Evolutionary conservation across 2,329 filamentous ascomycete species (phyloP), one percentile per base, ranked within the genome.

Genomic region (Pseudocercospora fijiensis): DNA sequence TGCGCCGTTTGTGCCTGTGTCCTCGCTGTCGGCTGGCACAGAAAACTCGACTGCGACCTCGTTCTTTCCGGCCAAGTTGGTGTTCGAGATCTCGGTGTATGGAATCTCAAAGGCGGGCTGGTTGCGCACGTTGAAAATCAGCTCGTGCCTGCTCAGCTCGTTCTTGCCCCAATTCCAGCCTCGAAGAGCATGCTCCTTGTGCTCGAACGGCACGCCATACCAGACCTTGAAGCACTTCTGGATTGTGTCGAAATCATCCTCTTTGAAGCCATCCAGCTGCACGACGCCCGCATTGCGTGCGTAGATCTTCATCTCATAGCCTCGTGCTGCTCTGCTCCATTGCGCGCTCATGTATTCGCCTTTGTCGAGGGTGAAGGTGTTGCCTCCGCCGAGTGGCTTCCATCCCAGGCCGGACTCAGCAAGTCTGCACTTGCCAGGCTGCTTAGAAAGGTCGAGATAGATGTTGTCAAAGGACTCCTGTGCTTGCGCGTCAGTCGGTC

Each of bases 91-190:
- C 78, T 99, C 95, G 53, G 92, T 91, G 81, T 98, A 99, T 11
- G 96, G 93, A 4, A 99, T 88, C 78, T 98, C 95, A 77, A 99
- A 99, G 4, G 94, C 91, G 2, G 95, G 95, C 72, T 92, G 88
- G 78, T 97, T 99, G 76, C 96, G 92, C 41, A 99, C 95, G 77
- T 93, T 98, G 83, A 99, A 99, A 28, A 91, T 86, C 61, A 99
- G 86, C 81, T 99, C 95, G 60, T 92, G 90, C 79, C 98, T 96
- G 66, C 90, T 89, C 76, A 99, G 96, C 74, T 99, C 95, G 68
- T 92, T 91, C 80, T 98, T 99, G 73, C 95, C 95, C 96, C 95
- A 99, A 78, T 99, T 99, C 95, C 95, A 99, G 62, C 95, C 95
- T 71, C 95, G 88, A 64, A 99, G 82, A 24, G 95, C 92, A 78